phyloP scores from a whole-genome alignment of 805 yeast species.

The Candida incommunis region DNA sequence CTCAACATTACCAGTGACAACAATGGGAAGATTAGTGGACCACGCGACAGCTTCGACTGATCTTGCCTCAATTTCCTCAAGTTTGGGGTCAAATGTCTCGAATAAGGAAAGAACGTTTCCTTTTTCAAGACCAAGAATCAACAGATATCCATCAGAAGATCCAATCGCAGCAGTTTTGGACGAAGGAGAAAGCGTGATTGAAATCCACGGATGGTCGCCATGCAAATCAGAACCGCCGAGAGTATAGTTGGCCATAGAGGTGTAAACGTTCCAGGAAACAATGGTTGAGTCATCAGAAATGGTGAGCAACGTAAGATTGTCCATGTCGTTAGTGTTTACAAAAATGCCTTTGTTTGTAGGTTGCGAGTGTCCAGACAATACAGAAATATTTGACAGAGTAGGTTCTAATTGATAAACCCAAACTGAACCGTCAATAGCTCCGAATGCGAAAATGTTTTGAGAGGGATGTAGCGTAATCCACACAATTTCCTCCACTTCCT shows the following conservation, averaged over 20 bases:
- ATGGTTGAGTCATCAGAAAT: slow-evolving; percentile 76
- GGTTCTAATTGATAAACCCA: slow-evolving; percentile 79
- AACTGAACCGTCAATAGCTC: slow-evolving; percentile 84
- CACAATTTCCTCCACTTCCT: slow-evolving; percentile 80
- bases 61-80: slow-evolving; percentile 36
- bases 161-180: slow-evolving; percentile 59
- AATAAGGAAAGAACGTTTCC: slow-evolving; percentile 59
- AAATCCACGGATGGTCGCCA: slow-evolving; percentile 85
- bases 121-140: slow-evolving; percentile 58
- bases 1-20: slow-evolving; percentile 82
- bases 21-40: slow-evolving; percentile 47
- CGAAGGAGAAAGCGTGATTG: slow-evolving; percentile 38
- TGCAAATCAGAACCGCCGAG: slow-evolving; percentile 37
- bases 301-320: slow-evolving; percentile 52
- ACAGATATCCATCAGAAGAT: slow-evolving; percentile 74
- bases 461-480: slow-evolving; percentile 76
- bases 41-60: slow-evolving; percentile 74
- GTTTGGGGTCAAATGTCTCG: slow-evolving; percentile 40
- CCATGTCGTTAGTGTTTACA: slow-evolving; percentile 44
- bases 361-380: slow-evolving; percentile 44
- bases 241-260: slow-evolving; percentile 48
- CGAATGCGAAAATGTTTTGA: slow-evolving; percentile 71
- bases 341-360: slow-evolving; percentile 76
- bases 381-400: slow-evolving; percentile 20
- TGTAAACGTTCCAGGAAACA: slow-evolving; percentile 81